Evolutionary conservation across 1,139 yeast species (phyloP).

Genomic region (Geotrichum restrictum): DNA sequence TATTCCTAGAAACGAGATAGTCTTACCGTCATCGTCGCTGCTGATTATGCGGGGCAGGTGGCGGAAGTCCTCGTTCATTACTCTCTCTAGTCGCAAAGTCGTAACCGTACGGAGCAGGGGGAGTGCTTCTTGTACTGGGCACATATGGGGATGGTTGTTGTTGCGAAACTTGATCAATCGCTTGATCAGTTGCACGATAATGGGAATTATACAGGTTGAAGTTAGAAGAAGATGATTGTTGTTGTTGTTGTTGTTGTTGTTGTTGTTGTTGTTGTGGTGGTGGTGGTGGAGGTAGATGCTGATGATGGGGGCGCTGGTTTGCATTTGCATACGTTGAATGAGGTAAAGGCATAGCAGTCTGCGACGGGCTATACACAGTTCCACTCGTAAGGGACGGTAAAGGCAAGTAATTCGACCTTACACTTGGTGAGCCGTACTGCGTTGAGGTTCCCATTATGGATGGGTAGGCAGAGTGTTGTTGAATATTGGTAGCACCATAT

Average conservation of each 20-base stretch:
- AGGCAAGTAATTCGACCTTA: slow-evolving; percentile 13
- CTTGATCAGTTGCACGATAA: slow-evolving; percentile 13
- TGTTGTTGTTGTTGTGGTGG: background rate
- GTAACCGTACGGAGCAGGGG: slow-evolving; percentile 18
- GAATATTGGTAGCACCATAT: background rate
- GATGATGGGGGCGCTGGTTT: slow-evolving; percentile 13
- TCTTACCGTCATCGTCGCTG: slow-evolving; percentile 15
- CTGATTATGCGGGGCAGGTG: slow-evolving; percentile 7
- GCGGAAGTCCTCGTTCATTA: slow-evolving; percentile 27
- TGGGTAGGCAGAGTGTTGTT: background rate
- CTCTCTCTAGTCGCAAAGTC: slow-evolving; percentile 28
- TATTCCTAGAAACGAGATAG: too few species aligned
- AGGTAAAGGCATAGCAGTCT: slow-evolving; percentile 1
- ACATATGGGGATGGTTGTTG: slow-evolving; percentile 13
- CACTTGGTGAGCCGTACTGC: background rate
- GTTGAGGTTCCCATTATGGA: background rate
- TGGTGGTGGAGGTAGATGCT: too few species aligned
- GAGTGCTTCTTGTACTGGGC: slow-evolving; percentile 10
- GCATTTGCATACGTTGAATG: background rate
- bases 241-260: slow-evolving; percentile 12
- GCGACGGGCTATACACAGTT: background rate
- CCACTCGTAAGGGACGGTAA: slow-evolving; percentile 6
- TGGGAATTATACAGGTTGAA: slow-evolving; percentile 16
- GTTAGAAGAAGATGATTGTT: slow-evolving; percentile 12
- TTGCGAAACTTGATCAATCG: slow-evolving; percentile 8